Evolutionary conservation across 1,284 basidiomycete species (phyloP).

Genomic region (Malassezia sympodialis): DNA sequence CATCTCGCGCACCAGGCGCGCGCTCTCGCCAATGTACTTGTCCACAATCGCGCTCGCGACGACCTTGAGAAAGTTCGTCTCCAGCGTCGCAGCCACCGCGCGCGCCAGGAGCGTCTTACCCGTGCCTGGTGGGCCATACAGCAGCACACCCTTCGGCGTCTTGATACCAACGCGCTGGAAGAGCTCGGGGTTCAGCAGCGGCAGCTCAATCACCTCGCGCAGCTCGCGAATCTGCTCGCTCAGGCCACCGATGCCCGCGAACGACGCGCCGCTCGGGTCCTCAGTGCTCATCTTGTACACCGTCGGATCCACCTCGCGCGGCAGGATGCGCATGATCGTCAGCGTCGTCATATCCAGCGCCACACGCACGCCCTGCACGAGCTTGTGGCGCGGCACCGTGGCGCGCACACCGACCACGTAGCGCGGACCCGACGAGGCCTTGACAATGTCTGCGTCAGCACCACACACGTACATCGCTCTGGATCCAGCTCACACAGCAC

Average conservation of each 20-base stretch:
- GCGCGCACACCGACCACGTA: slow-evolving; percentile 98
- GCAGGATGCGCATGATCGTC: slow-evolving; percentile 90
- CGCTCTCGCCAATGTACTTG: slow-evolving; percentile 98
- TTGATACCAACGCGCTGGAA: slow-evolving; percentile 92
- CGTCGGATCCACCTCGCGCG: slow-evolving; percentile 91
- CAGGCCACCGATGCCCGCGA: slow-evolving; percentile 93
- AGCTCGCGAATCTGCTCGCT: slow-evolving; percentile 92
- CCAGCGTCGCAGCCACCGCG: slow-evolving; percentile 87
- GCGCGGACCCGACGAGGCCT: slow-evolving; percentile 92
- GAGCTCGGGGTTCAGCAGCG: slow-evolving; percentile 86
- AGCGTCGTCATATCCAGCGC: slow-evolving; percentile 98
- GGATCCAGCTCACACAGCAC: slow-evolving; percentile 98
- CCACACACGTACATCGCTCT: slow-evolving; percentile 68
- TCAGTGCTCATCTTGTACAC: slow-evolving; percentile 99
- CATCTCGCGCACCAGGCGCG: slow-evolving; percentile 89
- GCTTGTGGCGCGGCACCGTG: slow-evolving; percentile 76
- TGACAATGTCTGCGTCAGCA: slow-evolving; percentile 73
- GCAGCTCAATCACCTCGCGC: slow-evolving; percentile 93
- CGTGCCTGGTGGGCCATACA: slow-evolving; percentile 87
- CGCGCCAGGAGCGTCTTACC: slow-evolving; percentile 91
- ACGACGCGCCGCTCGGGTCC: slow-evolving; percentile 86
- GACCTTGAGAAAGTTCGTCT: slow-evolving; percentile 96
- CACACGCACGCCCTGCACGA: slow-evolving; percentile 88
- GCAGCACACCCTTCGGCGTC: slow-evolving; percentile 82
- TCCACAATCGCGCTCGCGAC: slow-evolving; percentile 99